phyloP scores from a whole-genome alignment of 805 yeast genomes.

The Tetrapisispora pingtungensis region DNA sequence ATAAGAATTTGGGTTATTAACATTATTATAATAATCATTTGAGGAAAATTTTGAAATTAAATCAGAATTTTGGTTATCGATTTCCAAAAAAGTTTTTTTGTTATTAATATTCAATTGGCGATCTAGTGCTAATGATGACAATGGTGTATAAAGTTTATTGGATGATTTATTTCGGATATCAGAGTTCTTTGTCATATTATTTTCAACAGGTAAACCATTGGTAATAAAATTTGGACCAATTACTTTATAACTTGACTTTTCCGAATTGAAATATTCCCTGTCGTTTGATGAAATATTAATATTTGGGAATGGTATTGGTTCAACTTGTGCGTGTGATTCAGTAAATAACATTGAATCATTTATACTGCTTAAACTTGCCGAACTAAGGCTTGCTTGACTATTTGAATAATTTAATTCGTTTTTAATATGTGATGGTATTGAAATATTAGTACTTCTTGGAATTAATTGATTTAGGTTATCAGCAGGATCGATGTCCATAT shows the following conservation, averaged over 20 bases:
- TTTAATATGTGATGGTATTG: not conserved
- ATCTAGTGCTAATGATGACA: conserved; percentile 1
- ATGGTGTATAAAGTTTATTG: not conserved
- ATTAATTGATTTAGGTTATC: not conserved
- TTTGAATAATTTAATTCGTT: not conserved
- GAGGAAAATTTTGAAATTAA: not conserved
- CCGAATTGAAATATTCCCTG: not conserved
- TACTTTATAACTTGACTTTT: not conserved
- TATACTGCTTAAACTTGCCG: conserved; percentile 1
- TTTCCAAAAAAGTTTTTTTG: not conserved
- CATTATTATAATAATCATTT: not conserved
- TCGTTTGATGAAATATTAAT: not conserved
- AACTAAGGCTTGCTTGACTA: conserved; percentile 5
- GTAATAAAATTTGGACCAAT: not conserved
- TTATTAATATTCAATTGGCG: not conserved
- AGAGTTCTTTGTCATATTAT: not conserved
- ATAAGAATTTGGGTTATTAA: not conserved
- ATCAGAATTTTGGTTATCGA: not conserved
- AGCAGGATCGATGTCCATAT: conserved; percentile 11
- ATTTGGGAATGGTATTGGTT: conserved; percentile 31
- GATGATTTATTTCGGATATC: not conserved
- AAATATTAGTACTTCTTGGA: not conserved
- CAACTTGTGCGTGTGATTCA: conserved; percentile 28
- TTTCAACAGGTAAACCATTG: not conserved
- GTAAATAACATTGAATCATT: conserved; percentile 17